phyloP scores from a whole-genome alignment of 805 yeast species.

The Yamadazyma ubonensis region DNA sequence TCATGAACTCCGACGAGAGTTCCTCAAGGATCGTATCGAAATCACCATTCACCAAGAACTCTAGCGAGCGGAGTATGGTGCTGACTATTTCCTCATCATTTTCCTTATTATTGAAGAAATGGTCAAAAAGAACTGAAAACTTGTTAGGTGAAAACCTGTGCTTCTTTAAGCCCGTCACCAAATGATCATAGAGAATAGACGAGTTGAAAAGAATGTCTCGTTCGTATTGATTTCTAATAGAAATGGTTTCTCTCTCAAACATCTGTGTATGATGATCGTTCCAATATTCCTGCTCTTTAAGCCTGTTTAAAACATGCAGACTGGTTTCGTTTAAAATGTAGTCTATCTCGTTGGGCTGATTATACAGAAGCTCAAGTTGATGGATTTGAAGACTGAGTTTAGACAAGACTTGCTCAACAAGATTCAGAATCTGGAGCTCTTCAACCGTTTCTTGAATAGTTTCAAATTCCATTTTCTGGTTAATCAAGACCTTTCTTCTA shows the following conservation, averaged over 20 bases:
- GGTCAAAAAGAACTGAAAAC: constrained; percentile 1
- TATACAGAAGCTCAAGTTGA: constrained; percentile 51
- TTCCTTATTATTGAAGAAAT: constrained; percentile 4
- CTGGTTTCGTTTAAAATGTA: constrained; percentile 47
- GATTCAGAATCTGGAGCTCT: constrained; percentile 13
- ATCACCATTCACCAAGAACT: constrained; percentile 31
- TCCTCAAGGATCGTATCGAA: constrained; percentile 35
- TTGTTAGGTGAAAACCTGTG: constrained; percentile 9
- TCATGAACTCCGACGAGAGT: constrained; percentile 28
- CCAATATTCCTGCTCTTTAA: constrained; percentile 61
- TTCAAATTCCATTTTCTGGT: constrained; percentile 42
- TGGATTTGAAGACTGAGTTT: constrained; percentile 46
- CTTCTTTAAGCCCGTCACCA: constrained; percentile 24
- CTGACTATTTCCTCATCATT: constrained; percentile 3
- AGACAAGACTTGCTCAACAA: constrained; percentile 32
- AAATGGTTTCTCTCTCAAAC: constrained; percentile 40
- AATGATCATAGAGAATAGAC: constrained; percentile 54
- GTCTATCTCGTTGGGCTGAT: constrained; percentile 52
- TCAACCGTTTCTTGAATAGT: constrained; percentile 2
- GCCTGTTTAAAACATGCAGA: constrained; percentile 42
- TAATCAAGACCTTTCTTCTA: constrained; percentile 44
- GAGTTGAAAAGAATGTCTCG: constrained; percentile 56
- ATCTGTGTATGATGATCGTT: constrained; percentile 39
- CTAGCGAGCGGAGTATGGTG: constrained; percentile 10
- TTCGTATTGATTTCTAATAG: constrained; percentile 49